Evolutionary conservation across 2,329 filamentous ascomycete genomes (phyloP).

Genomic region (Karstenula rhodostoma): DNA sequence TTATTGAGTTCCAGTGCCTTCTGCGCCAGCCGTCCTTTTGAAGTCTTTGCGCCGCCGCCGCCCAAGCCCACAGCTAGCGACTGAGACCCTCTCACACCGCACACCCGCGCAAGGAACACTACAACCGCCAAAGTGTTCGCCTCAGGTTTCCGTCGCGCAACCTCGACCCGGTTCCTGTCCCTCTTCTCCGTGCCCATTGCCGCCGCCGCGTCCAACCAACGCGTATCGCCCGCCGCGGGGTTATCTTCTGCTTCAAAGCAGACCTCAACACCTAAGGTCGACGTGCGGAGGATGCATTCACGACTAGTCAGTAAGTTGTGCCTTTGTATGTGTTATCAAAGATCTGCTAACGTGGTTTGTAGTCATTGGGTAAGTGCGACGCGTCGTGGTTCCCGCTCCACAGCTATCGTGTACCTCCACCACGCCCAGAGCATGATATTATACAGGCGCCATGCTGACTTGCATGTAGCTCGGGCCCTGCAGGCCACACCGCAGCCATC

Average conservation of each 20-base stretch:
- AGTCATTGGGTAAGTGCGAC: slow-evolving; percentile 48
- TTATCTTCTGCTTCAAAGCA: slow-evolving; percentile 50
- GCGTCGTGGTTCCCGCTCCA: slow-evolving; percentile 21
- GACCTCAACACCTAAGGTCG: slow-evolving; percentile 33
- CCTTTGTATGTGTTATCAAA: slow-evolving; percentile 6
- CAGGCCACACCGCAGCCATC: slow-evolving; percentile 95
- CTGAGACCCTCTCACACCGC: slow-evolving; percentile 14
- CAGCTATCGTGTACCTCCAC: slow-evolving; percentile 21
- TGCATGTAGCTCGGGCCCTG: slow-evolving; percentile 81
- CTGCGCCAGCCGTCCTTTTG: slow-evolving; percentile 19
- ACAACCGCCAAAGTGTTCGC: slow-evolving; percentile 88
- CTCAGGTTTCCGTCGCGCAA: slow-evolving; percentile 75
- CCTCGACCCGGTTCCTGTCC: slow-evolving; percentile 71
- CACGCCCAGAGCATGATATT: slow-evolving; percentile 9
- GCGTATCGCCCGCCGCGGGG: slow-evolving; percentile 54
- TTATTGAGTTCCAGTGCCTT: slow-evolving; percentile 28
- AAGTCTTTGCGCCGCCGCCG: slow-evolving; percentile 11
- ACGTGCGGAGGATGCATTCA: slow-evolving; percentile 79
- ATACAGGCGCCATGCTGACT: slow-evolving; percentile 40
- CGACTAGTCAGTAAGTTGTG: slow-evolving; percentile 82
- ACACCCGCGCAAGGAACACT: slow-evolving; percentile 31
- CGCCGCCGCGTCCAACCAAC: slow-evolving; percentile 73
- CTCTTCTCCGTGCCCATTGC: slow-evolving; percentile 76
- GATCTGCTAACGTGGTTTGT: slow-evolving; percentile 34
- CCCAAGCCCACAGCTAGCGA: slow-evolving; percentile 3